phyloP scores from a whole-genome alignment of 1,139 yeast genomes.

The Hyphopichia buzzinii region DNA sequence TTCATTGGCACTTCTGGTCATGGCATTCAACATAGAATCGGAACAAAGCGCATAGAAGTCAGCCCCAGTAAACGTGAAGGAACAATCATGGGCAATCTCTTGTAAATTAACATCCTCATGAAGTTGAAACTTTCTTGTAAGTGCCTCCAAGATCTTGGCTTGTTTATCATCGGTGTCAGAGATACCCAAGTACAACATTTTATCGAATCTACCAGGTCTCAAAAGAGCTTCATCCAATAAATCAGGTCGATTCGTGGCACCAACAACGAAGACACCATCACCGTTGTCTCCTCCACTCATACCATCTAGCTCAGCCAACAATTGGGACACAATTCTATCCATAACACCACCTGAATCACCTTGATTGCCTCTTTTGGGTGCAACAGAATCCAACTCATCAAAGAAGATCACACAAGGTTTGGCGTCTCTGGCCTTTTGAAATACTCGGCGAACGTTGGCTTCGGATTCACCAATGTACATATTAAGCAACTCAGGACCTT shows the following conservation, averaged over 20 bases:
- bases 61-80: conserved; percentile 93
- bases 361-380: conserved; percentile 96
- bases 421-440: conserved; percentile 92
- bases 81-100: conserved; percentile 67
- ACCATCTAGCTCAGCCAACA: conserved; percentile 92
- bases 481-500: conserved; percentile 91
- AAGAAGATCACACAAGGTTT: conserved; percentile 96
- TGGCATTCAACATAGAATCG: conserved; percentile 92
- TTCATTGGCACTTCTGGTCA: conserved; percentile 80
- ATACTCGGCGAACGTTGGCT: conserved; percentile 91
- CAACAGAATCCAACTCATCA: conserved; percentile 96
- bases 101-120: conserved; percentile 58
- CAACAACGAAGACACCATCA: conserved; percentile 95
- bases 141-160: conserved; percentile 77
- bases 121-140: conserved; percentile 79
- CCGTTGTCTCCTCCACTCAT: conserved; percentile 68
- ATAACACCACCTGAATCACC: conserved; percentile 98
- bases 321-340: conserved; percentile 96
- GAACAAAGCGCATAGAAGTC: conserved; percentile 95
- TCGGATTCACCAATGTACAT: conserved; percentile 99
- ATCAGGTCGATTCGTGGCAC: conserved; percentile 97
- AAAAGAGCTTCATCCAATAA: conserved; percentile 87
- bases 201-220: conserved; percentile 95
- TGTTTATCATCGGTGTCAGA: conserved; percentile 91
- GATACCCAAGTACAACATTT: conserved; percentile 89